Evolutionary conservation across 2,329 filamentous ascomycete genomes (phyloP), one percentile per base, ranked within the genome.

Genomic region (Tothia fuscella): DNA sequence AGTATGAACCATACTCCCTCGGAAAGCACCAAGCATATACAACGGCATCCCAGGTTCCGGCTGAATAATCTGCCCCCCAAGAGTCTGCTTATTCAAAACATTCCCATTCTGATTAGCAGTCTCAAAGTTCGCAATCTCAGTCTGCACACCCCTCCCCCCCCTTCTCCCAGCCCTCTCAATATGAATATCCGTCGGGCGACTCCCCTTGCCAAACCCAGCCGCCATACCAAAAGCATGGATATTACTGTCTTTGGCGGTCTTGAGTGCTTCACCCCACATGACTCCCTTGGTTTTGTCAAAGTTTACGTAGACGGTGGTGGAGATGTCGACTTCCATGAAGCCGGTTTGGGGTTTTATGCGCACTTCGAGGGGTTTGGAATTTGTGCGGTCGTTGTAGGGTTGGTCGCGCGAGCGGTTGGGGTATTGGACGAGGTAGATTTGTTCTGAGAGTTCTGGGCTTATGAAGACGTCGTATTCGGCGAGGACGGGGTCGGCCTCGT

Each of bases 11-110:
- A 68, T 61, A 89, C 85, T 76, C 39, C 80, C 80, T 56, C 81
- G 76, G 57, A 96, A 95, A n/a, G 87, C 81, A 21, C 86, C 91
- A 38, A 95, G 72, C 78, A 95, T 93, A 64, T 93, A 93, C 49
- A 70, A 65, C 6, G 76, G 74, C 49, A 85, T 80, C 17, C 81
- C 80, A 48, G 80, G 74, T 48, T 79, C 76, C 3, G 77, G 67
- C 30, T 76, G 72, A 10, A 79, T 70, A 47, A 85, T 79, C 58
- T 89, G 80, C 0, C 91, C 91, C 34, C 87, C 88, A 17, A 94
- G 69, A 0, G 87, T 93, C 65, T 93, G 86, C 46, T 77, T 82
- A 38, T 77, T 71, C 56, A 95, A 64, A 3, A 93, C 79, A 49
- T 79, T 77, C 41, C 80, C 80, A 52, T 77, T 73, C 37, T 76